A percentile compares a stretch with the other conserved stretches of the same genome.
These are phyloP conservation scores for Paraconiothyrium brasiliense DNA, from an alignment of 2,329 filamentous ascomycete genomes.

Conservation along the genomic window DNA sequence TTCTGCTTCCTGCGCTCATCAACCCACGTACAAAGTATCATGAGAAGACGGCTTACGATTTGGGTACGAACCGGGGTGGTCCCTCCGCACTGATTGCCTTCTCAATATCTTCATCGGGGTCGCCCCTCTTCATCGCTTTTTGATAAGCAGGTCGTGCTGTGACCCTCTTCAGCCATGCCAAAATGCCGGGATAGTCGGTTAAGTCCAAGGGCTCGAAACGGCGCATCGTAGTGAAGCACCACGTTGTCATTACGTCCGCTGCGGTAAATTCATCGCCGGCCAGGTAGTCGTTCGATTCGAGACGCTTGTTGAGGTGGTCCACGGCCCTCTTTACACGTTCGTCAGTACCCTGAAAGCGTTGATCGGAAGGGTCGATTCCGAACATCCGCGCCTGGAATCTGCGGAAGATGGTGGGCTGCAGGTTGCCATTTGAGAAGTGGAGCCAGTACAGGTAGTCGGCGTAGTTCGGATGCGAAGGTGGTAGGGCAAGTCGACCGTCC, in stretches of 20 bases:
- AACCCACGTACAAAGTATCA: conserved; percentile 6
- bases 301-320: conserved; percentile 58
- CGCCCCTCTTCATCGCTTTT: conserved; percentile 65
- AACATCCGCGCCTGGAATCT: conserved; percentile 42
- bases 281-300: conserved; percentile 63
- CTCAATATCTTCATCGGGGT: conserved; percentile 55
- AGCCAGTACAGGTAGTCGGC: conserved; percentile 72
- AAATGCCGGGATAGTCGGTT: conserved; percentile 41
- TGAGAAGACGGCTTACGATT: conserved; percentile 27
- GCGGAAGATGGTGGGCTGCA: conserved; percentile 51
- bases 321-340: conserved; percentile 54
- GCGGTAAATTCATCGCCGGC: conserved; percentile 70
- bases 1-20: conserved; percentile 6
- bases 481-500: conserved; percentile 58
- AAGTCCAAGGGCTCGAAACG: conserved; percentile 58
- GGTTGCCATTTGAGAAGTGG: conserved; percentile 61
- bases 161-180: conserved; percentile 41
- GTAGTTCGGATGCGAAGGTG: conserved; percentile 60
- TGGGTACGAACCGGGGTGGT: conserved; percentile 29
- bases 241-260: conserved; percentile 72
- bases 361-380: conserved; percentile 35
- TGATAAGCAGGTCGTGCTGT: conserved; percentile 41
- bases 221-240: conserved; percentile 69
- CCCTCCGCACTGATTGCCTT: conserved; percentile 39
- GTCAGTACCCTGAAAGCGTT: conserved; percentile 48